Evolutionary conservation across 139 green algal genomes (phyloP), one percentile per base, ranked within the genome.

Genomic region (Coccomyxa sp.): DNA sequence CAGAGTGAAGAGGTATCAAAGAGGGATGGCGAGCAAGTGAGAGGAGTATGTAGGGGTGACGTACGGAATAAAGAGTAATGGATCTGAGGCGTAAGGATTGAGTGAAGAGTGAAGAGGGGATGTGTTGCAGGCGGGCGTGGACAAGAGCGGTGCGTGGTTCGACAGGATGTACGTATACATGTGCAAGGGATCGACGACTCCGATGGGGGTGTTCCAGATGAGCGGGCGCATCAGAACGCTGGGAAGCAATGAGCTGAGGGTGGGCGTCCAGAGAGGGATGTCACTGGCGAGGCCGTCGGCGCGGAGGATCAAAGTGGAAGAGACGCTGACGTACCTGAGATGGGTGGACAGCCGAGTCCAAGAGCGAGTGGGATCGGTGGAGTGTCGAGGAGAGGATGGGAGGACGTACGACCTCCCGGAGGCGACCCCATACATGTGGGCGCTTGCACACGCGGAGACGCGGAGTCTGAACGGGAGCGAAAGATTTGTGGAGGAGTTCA

Each of bases 161-260:
- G 44, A 58, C 44, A 58, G 44, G 44, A 58, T 58, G 44, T 58
- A 58, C 44, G 44, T 58, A 58, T 58, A 58, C 44, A 58, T 58
- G 44, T 58, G 44, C 44, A 58, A 58, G 44, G 44, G 44, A 58
- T 58, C 44, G 44, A 58, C 44, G 44, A 58, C 44, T 14, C 44
- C 44, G 44, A 58, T 58, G 44, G 44, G 44, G 44, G 44, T 58
- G 44, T 58, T 58, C 44, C 44, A 58, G 44, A 58, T 58, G 44
- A 58, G 44, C 44, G 44, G 44, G 10, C 44, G 44, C 44, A 14
- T 58, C 12, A 58, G 44, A 58, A 58, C 44, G 44, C 44, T 58
- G 44, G 44, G 44, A 14, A 58, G 44, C 44, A 14, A 58, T 14
- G 44, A 27, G 44, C 14, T 58, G 44, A 58, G 44, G 14, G 44